Evolutionary conservation across 306 rosid species (phyloP).

Genomic region (Cyclanthera cordifolia): DNA sequence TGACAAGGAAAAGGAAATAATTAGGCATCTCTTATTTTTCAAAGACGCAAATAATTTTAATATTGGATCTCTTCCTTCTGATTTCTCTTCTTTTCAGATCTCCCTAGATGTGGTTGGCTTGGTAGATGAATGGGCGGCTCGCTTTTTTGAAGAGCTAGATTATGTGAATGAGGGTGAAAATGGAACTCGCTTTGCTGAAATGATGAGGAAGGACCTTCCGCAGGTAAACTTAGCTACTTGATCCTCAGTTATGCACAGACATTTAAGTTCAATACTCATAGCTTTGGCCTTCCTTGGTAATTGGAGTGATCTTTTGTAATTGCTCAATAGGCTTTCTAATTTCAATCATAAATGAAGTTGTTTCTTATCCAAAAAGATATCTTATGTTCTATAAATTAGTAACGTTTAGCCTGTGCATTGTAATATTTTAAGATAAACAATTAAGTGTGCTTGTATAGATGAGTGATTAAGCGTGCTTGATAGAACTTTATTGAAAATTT

Average conservation of each 20-base stretch:
- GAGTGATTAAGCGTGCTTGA: not conserved
- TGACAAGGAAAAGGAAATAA: not conserved
- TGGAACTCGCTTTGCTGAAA: conserved; percentile 75
- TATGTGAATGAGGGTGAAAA: conserved; percentile 93
- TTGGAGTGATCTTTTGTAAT: too few species aligned
- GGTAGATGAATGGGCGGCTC: conserved; percentile 99
- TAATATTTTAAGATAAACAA: not conserved
- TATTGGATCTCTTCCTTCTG: conserved; percentile 16
- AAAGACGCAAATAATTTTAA: conserved; percentile 7
- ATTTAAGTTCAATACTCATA: too few species aligned
- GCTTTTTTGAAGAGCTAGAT: conserved; percentile 94
- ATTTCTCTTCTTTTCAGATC: conserved; percentile 36
- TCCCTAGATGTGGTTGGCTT: conserved; percentile 93
- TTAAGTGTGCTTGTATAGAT: not conserved
- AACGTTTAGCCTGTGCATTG: not conserved
- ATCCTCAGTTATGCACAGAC: too few species aligned
- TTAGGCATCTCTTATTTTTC: not conserved
- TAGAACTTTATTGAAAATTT: too few species aligned
- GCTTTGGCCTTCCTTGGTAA: too few species aligned
- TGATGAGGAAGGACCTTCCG: conserved; percentile 96
- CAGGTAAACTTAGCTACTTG: too few species aligned
- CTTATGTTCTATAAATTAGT: not conserved
- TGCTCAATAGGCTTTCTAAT: too few species aligned
- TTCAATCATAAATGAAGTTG: too few species aligned
- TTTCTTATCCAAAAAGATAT: too few species aligned